Percentiles rank a stretch among this genome's conserved stretches.
phyloP scores from a whole-genome alignment of 495 filamentous ascomycete species.

The Neurospora sp. region DNA sequence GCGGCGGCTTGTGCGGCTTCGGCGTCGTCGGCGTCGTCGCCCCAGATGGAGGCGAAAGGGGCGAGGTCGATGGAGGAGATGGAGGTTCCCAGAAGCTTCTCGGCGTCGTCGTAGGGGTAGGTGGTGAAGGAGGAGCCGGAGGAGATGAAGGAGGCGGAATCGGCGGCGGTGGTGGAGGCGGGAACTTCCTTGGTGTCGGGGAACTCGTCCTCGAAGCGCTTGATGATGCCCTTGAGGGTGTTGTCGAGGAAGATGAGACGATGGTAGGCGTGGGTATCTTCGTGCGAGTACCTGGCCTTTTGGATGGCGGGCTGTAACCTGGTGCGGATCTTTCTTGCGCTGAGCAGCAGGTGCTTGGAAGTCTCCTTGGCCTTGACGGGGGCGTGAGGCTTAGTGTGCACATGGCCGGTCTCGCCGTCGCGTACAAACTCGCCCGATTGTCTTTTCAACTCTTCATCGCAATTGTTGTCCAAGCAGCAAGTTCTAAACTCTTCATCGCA shows the following conservation, averaged over 20 bases:
- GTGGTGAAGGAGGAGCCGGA: slow-evolving; percentile 17
- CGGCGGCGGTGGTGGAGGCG: slow-evolving; percentile 11
- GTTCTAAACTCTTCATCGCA: slow-evolving; percentile 45
- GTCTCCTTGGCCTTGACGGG: slow-evolving; percentile 72
- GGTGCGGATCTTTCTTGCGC: slow-evolving; percentile 76
- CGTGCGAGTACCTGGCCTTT: slow-evolving; percentile 48
- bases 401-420: slow-evolving; percentile 27
- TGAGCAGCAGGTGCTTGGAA: slow-evolving; percentile 76
- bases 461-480: slow-evolving; percentile 81
- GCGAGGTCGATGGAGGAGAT: neutral
- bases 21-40: slow-evolving; percentile 25
- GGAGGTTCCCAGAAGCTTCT: slow-evolving; percentile 6
- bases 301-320: slow-evolving; percentile 76
- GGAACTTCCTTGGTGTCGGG: slow-evolving; percentile 65
- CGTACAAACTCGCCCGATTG: slow-evolving; percentile 34
- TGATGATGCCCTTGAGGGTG: slow-evolving; percentile 82
- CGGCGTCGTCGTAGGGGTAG: slow-evolving; percentile 25
- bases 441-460: slow-evolving; percentile 44
- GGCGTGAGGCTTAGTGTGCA: slow-evolving; percentile 8
- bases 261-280: slow-evolving; percentile 57
- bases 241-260: slow-evolving; percentile 83
- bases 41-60: slow-evolving; percentile 9
- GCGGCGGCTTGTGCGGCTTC: slow-evolving; percentile 26
- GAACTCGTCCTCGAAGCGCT: slow-evolving; percentile 91
- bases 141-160: slow-evolving; percentile 7